Base-by-base conservation (phyloP, 371 early-diverging fungal species). In the Smittium culicis region DNA sequence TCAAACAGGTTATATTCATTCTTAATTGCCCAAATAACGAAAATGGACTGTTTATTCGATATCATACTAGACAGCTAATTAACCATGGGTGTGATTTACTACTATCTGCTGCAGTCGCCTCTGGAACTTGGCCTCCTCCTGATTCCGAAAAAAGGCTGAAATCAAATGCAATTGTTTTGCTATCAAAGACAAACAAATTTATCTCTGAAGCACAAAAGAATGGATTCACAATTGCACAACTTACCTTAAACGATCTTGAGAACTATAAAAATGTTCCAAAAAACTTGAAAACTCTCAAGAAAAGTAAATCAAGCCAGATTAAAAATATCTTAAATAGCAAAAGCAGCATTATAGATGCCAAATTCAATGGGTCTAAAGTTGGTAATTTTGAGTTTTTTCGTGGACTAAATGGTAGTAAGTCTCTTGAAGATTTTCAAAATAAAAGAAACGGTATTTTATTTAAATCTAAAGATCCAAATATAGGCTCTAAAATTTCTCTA, bases 1-100 rank as follows among this genome's bases (percentile, higher is more conserved):
- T 93, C 62, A 86, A 91, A 29, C 82, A 83, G 62, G 87, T 96
- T 88, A 80, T 96, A 59, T 80, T 85, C 25, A 81, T 92, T 25
- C 86, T 89, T 0, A 65, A 72, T 0, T 60, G 64, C 17, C 88
- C 88, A 14, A 86, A 89, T 1, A 80, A 87, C 16, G 85, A 84
- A 25, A 83, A 83, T 65, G 88, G 89, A 34, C 79, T 86, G 0
- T 72, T 80, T 17, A 79, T 95, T 29, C 81, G 86, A 69, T 77
- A 81, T 35, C 85, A 89, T 70, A 89, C 94, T 76, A 83, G 86
- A 1, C 83, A 85, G 35, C 83, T 95, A 67, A 88, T 89, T 82
- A 85, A 85, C 2, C 74, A 88, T 1, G 79, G 93, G 61, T 87
- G 89, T 29, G 90, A 89, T 66, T 76, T 96, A 35, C 83, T 91